Percentiles rank a stretch among this genome's conserved stretches.
These are phyloP conservation scores for Candida golubevii DNA, from an alignment of 805 yeast genomes.

Conservation along the genomic window DNA sequence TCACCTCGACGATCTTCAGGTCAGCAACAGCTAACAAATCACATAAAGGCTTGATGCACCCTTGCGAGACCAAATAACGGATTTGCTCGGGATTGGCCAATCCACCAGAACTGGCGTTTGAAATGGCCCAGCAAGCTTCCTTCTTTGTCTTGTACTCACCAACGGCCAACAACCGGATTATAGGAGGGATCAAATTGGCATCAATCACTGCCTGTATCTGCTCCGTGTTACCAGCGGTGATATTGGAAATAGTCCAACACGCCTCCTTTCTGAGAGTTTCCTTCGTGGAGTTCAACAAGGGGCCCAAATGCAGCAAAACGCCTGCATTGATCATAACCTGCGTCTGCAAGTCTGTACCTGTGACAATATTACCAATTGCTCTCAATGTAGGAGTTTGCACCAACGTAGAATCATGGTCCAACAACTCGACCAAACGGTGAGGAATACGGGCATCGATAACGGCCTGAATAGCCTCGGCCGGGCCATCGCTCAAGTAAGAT, in stretches of 20 bases:
- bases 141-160: constrained; percentile 96
- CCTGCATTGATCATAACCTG: constrained; percentile 93
- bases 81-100: constrained; percentile 88
- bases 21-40: constrained; percentile 87
- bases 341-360: constrained; percentile 94
- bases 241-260: constrained; percentile 97
- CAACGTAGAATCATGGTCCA: constrained; percentile 74
- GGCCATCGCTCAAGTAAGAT: constrained; percentile 90
- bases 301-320: constrained; percentile 79
- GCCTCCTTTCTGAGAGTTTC: constrained; percentile 96
- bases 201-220: constrained; percentile 97
- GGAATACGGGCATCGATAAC: constrained; percentile 96
- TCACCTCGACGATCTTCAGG: constrained; percentile 86
- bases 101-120: constrained; percentile 97
- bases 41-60: constrained; percentile 95
- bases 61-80: constrained; percentile 87
- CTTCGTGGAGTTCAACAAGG: constrained; percentile 75
- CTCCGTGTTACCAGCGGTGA: constrained; percentile 93
- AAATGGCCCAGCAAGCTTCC: constrained; percentile 99
- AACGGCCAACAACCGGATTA: constrained; percentile 67
- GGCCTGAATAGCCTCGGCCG: constrained; percentile 90
- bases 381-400: constrained; percentile 97
- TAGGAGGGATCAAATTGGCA: constrained; percentile 87
- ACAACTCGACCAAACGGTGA: constrained; percentile 84
- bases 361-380: constrained; percentile 96